phyloP scores from a whole-genome alignment of 2,329 filamentous ascomycete genomes.

The Graphiopsis chlorocephala region DNA sequence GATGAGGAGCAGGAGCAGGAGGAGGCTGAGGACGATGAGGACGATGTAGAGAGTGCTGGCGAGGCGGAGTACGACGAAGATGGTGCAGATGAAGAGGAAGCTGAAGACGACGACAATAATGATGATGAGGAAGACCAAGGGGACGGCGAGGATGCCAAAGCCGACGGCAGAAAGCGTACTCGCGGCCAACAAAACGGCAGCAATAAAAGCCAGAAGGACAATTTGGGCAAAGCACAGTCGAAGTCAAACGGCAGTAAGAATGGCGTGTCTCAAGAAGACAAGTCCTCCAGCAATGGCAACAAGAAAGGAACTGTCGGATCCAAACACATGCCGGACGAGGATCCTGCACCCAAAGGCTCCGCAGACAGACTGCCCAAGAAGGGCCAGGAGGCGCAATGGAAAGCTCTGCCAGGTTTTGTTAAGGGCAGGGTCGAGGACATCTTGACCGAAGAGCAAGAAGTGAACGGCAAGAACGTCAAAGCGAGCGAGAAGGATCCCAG shows the following conservation, averaged over 20 bases:
- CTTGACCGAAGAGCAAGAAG: conserved; percentile 39
- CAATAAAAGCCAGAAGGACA: conserved; percentile 38
- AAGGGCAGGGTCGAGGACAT: conserved; percentile 45
- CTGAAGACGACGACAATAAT: conserved; percentile 28
- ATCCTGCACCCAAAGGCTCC: conserved; percentile 33
- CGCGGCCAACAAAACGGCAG: conserved; percentile 25
- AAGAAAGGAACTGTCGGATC: conserved; percentile 23
- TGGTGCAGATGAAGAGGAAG: conserved; percentile 13
- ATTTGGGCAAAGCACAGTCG: conserved; percentile 26
- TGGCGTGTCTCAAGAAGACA: conserved; percentile 32
- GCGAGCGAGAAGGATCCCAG: conserved; percentile 43
- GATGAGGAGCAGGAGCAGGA: conserved; percentile 21
- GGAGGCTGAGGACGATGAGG: conserved; percentile 21
- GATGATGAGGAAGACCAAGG: conserved; percentile 31
- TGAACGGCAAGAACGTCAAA: conserved; percentile 43
- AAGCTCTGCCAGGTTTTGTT: conserved; percentile 39
- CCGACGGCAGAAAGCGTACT: conserved; percentile 29
- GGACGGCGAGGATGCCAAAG: conserved; percentile 20
- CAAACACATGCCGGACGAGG: conserved; percentile 32
- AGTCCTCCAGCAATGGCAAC: not conserved
- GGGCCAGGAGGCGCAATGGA: conserved; percentile 44
- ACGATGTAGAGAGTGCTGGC: conserved; percentile 22
- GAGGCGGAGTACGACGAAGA: conserved; percentile 13
- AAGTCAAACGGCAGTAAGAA: conserved; percentile 9
- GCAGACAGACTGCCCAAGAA: conserved; percentile 38